Base-by-base conservation (phyloP, 2,329 filamentous ascomycete species). In the Mycosphaerelloides madeirae region DNA sequence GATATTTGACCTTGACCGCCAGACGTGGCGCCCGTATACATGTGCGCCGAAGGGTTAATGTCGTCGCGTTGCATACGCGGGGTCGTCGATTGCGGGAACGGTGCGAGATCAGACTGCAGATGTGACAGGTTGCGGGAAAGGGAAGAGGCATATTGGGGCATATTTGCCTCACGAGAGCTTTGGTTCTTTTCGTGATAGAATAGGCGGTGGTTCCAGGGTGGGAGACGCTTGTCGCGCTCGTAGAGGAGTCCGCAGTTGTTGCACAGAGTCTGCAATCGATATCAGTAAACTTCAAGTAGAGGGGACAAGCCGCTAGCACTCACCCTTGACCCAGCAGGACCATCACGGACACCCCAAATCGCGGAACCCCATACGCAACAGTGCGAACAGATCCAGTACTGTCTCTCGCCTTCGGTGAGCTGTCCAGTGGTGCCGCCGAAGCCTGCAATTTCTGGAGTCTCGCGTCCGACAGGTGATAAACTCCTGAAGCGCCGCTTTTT, bases 321-420 rank as follows among this genome's bases (percentile, higher is more conserved):
- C 72, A 93, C 87, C 68, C 87, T 84, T 52, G 86, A 79, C 43
- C 90, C 91, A 43, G 79, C 75, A 12, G 93, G 93, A 18, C 93
- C 93, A 68, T 97, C 90, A 58, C 93, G 77, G 3, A 97, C 91
- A 38, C 87, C 90, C 93, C 93, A 98, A 7, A 96, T 88, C 20
- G 88, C 85, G 38, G 84, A 84, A 13, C 91, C 93, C 81, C 86
- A 91, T 28, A 96, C 81, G 48, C 77, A 77, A 66, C 93, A 98
- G 67, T 97, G 91, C 34, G 75, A 74, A 68, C 93, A 98, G 50
- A 87, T 80, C 93, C 93, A 98, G 33, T 77, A 82, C 52, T 79
- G 74, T 56, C 90, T 78, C 72, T 97, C 93, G 59, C 54, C 52
- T 42, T 94, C 87, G 1, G 80, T 80, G 43, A 93, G 73, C 20